phyloP scores from a whole-genome alignment of 768 basidiomycete genomes.

The Trametes punicea region DNA sequence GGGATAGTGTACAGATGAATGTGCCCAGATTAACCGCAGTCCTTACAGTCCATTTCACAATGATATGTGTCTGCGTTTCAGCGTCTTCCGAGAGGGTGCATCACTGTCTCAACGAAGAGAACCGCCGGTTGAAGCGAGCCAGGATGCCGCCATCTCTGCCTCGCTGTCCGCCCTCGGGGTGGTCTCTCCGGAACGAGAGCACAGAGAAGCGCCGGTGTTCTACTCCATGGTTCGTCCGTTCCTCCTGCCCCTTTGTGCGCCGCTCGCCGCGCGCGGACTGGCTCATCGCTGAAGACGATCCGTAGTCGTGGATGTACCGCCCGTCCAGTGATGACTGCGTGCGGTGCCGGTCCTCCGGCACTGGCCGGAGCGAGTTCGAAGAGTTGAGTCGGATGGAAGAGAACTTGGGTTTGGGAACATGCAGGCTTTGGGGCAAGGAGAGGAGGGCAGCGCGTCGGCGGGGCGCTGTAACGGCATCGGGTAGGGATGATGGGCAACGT shows the following conservation, averaged over 20 bases:
- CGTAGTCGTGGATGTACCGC: neutral
- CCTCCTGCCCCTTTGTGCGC: neutral
- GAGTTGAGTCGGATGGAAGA: conserved; percentile 4
- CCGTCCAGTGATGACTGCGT: conserved; percentile 12
- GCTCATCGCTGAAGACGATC: neutral
- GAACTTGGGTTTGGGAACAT: conserved; percentile 7
- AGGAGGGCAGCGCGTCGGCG: neutral
- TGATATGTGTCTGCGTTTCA: too few relatives aligned
- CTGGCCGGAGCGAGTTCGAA: conserved; percentile 9
- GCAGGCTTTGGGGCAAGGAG: conserved; percentile 5
- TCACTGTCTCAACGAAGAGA: neutral
- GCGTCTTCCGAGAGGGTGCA: too few relatives aligned
- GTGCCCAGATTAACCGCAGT: too few relatives aligned
- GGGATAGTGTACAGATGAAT: too few relatives aligned
- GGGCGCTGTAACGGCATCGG: neutral
- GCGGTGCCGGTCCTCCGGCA: conserved; percentile 4
- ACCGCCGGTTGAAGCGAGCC: conserved; percentile 9
- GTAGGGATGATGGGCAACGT: too few relatives aligned
- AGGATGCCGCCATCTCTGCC: neutral
- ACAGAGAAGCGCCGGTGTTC: conserved; percentile 1
- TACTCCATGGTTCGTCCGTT: neutral
- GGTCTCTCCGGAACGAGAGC: conserved; percentile 4
- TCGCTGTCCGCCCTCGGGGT: neutral
- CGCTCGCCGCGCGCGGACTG: neutral
- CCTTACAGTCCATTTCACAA: too few relatives aligned